Evolutionary conservation across 2,329 filamentous ascomycete genomes (phyloP).

Genomic region (Gliomastix tumulicola): DNA sequence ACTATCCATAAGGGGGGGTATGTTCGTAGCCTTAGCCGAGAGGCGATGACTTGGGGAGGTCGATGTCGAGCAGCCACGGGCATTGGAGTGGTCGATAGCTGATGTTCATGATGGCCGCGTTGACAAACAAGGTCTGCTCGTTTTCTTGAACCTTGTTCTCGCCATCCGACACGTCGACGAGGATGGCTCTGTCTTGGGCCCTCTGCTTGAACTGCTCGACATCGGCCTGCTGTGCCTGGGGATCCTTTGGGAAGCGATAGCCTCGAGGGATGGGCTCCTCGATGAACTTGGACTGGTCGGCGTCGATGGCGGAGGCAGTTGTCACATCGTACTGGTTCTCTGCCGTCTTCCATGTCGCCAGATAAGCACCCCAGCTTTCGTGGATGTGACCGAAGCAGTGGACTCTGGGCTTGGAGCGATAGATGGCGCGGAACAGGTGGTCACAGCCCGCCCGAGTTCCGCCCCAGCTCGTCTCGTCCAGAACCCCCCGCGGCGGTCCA

Average conservation of each 20-base stretch:
- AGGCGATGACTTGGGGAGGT: too few species aligned
- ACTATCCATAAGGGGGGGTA: too few species aligned
- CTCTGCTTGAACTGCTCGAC: slow-evolving; percentile 9
- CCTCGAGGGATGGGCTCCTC: too few species aligned
- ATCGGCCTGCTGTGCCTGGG: slow-evolving; percentile 4
- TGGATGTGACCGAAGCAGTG: slow-evolving; percentile 57
- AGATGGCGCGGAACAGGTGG: slow-evolving; percentile 36
- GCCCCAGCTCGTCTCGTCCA: slow-evolving; percentile 30
- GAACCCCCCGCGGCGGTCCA: slow-evolving; percentile 43
- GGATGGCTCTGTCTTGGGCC: slow-evolving; percentile 18
- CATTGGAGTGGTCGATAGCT: slow-evolving; percentile 33
- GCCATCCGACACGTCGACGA: slow-evolving; percentile 29
- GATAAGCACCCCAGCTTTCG: slow-evolving; percentile 48
- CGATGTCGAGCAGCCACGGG: slow-evolving; percentile 46
- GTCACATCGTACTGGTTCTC: not conserved
- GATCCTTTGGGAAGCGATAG: too few species aligned
- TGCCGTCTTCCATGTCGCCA: slow-evolving; percentile 39
- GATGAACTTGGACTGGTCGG: slow-evolving; percentile 11
- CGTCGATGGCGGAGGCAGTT: slow-evolving; percentile 31
- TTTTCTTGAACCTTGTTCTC: slow-evolving; percentile 22
- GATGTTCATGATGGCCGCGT: slow-evolving; percentile 46
- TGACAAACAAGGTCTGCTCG: slow-evolving; percentile 51
- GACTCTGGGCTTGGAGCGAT: slow-evolving; percentile 31
- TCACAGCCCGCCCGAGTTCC: slow-evolving; percentile 29
- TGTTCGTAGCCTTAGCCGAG: too few species aligned